phyloP scores from a whole-genome alignment of 176 grass and related monocot genomes.

The Phyllostachys edulis region DNA sequence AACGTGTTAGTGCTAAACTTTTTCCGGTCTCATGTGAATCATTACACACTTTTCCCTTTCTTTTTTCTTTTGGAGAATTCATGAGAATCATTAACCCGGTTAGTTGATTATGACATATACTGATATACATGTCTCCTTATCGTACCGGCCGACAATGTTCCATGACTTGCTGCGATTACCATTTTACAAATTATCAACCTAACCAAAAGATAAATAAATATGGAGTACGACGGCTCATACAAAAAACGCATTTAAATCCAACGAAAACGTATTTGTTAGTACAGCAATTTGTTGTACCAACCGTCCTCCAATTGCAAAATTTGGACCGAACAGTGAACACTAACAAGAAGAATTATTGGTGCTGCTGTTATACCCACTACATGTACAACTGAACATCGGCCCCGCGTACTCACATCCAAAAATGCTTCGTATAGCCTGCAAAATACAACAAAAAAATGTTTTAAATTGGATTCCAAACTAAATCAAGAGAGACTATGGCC shows the following conservation, averaged over 20 bases:
- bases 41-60: not conserved
- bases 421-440: not conserved
- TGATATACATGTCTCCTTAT: conserved; percentile 29
- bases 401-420: not conserved
- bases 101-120: not conserved
- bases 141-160: conserved; percentile 15
- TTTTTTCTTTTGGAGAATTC: conserved; percentile 3
- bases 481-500: not conserved
- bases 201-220: not conserved
- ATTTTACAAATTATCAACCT: not conserved
- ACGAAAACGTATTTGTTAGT: not conserved
- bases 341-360: not conserved
- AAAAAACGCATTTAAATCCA: not conserved
- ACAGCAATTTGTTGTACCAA: conserved; percentile 15
- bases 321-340: not conserved
- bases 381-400: not conserved
- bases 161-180: not conserved
- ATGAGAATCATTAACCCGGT: not conserved
- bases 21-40: conserved; percentile 22
- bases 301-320: not conserved
- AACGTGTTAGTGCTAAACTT: conserved; percentile 3
- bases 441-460: not conserved
- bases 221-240: not conserved
- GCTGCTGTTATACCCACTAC: not conserved
- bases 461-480: not conserved